Evolutionary conservation across 2,329 filamentous ascomycete genomes (phyloP).

Genomic region (Diaporthe sp.): DNA sequence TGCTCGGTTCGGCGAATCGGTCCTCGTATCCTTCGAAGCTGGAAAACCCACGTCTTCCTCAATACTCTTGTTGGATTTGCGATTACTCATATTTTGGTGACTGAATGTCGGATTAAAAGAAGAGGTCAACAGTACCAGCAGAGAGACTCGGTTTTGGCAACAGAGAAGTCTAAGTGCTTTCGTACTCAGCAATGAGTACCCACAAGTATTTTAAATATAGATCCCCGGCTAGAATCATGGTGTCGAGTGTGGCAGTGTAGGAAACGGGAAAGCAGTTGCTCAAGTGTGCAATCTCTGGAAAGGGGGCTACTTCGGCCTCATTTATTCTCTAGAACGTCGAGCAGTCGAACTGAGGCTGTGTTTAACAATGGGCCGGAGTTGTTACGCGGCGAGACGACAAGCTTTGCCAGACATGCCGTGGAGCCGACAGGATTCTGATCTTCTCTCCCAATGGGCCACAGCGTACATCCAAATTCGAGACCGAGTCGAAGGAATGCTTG

Average conservation of each 20-base stretch:
- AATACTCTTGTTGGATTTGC: not conserved
- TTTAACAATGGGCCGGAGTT: not conserved
- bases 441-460: not conserved
- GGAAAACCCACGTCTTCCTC: not conserved
- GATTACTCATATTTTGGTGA: not conserved
- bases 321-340: not conserved
- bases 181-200: not conserved
- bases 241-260: conserved; percentile 6
- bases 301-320: conserved; percentile 1
- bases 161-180: not conserved
- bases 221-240: not conserved
- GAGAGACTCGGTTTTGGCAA: not conserved
- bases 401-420: conserved; percentile 7
- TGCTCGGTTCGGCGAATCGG: not conserved
- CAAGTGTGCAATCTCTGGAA: conserved; percentile 1
- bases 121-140: not conserved
- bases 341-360: conserved; percentile 6
- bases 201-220: not conserved
- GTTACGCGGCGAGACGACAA: conserved; percentile 5
- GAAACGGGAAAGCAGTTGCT: not conserved
- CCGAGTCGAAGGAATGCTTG: not conserved
- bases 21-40: not conserved
- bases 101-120: not conserved
- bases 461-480: conserved; percentile 26
- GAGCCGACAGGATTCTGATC: conserved; percentile 23